Evolutionary conservation across 2,329 filamentous ascomycete species (phyloP).

Genomic region (Colletotrichum brevisporum): DNA sequence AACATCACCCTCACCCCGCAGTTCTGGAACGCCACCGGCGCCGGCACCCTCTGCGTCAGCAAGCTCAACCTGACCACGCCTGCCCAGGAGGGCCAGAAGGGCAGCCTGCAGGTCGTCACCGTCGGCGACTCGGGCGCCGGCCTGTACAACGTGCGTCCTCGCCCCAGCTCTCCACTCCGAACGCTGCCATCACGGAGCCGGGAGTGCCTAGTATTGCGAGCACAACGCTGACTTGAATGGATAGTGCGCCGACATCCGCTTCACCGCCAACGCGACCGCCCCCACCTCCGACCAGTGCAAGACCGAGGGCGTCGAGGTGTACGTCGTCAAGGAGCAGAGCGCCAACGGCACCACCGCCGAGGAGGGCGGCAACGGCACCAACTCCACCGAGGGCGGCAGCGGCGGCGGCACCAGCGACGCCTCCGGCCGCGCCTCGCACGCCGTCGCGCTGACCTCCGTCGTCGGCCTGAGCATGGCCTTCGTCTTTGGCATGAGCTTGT

Average conservation of each 20-base stretch:
- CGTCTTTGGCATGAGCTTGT: conserved; percentile 54
- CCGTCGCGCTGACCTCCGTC: conserved; percentile 50
- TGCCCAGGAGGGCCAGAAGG: conserved; percentile 72
- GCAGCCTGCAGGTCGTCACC: conserved; percentile 78
- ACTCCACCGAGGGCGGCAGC: conserved; percentile 22
- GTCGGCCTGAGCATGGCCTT: conserved; percentile 56
- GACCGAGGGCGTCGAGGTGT: conserved; percentile 67
- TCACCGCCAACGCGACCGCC: conserved; percentile 66
- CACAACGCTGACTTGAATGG: conserved; percentile 40
- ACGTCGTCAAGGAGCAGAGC: conserved; percentile 48
- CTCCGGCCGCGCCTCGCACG: conserved; percentile 40
- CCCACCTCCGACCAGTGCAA: conserved; percentile 66
- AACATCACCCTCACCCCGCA: conserved; percentile 76
- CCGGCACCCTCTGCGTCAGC: conserved; percentile 77
- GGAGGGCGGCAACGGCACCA: conserved; percentile 36
- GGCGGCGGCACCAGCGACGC: conserved; percentile 37
- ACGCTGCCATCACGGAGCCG: too few species aligned
- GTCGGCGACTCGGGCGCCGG: conserved; percentile 70
- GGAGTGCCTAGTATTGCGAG: too few species aligned
- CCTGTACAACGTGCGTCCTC: conserved; percentile 75
- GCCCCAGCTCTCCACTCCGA: neutral
- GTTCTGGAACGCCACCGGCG: conserved; percentile 71
- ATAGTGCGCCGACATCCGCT: conserved; percentile 82
- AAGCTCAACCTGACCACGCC: conserved; percentile 67
- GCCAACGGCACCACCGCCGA: conserved; percentile 42